Base-by-base conservation (phyloP, 108 stramenopile genomes). In the Fragilariopsis cylindrus region DNA sequence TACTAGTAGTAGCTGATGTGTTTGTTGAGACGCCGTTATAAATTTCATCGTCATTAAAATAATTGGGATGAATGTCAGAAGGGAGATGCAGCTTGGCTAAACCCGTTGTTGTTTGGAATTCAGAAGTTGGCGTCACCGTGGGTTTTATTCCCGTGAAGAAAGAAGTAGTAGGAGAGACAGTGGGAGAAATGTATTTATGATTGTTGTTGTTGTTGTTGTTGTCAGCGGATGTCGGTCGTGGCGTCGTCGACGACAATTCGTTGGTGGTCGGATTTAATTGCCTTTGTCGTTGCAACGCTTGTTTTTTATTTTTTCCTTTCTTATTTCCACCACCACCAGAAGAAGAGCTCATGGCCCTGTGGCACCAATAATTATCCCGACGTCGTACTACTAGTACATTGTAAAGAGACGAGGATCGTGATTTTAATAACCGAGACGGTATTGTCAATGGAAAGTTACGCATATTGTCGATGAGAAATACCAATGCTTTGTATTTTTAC, bases 241-340 rank as follows among this genome's bases (percentile, higher is more conserved):
- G 30, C 30, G 2, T 21, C 18, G 58, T 5, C 58, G 58, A 57
- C 15, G 57, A 57, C 57, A 57, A n/a, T n/a, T 57, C 11, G 55
- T 2, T 52, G 43, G 3, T 45, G 55, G 41, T 48, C 42, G 76
- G 50, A 50, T 71, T 58, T 56, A 57, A 48, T 53, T 78, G 15
- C 54, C 21, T 65, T 55, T 78, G 77, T 7, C 71, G 63, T 39
- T 66, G 47, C 77, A 78, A 60, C 4, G 77, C 77, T 43, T 58
- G 45, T 48, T 67, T 78, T 48, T 72, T 78, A 7, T 56, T 57
- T 30, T 56, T 78, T 2, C 65, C 43, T 30, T 30, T 30, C 30
- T 30, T 30, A 30, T 30, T 30, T 30, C 30, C 30, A n/a, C 53
- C 53, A 54, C 30, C 30, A 30, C 30, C 30, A 30, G 30, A 30